Conservation (phyloP, 1,284 basidiomycete genomes). For the Ganoderma lucidum region DNA sequence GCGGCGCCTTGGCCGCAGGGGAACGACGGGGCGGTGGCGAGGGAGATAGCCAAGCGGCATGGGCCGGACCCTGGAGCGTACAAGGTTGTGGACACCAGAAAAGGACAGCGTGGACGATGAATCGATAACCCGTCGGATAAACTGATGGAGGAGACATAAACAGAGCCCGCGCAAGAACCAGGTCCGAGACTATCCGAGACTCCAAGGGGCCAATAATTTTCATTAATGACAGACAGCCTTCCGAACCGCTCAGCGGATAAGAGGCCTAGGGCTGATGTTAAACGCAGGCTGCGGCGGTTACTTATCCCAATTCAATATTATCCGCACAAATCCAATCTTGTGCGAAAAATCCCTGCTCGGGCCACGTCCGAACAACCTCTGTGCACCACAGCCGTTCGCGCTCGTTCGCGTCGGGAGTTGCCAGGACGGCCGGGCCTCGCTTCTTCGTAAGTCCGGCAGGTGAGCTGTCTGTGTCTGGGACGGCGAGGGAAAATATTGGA, state of each 20-base stretch:
- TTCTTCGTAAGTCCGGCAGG: not conserved
- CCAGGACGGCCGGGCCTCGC: slow-evolving; percentile 12
- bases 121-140: not conserved
- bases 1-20: not conserved
- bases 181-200: not conserved
- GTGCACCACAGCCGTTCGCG: not conserved
- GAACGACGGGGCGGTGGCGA: not conserved
- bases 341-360: not conserved
- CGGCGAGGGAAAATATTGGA: slow-evolving; percentile 9
- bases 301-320: not conserved
- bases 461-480: slow-evolving; percentile 1
- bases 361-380: slow-evolving; percentile 5
- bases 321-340: not conserved
- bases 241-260: not conserved
- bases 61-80: slow-evolving; percentile 6
- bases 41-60: not conserved
- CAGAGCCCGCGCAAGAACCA: slow-evolving; percentile 2
- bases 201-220: slow-evolving; percentile 1
- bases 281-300: slow-evolving; percentile 1
- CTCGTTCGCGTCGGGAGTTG: slow-evolving; percentile 16
- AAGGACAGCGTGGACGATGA: not conserved
- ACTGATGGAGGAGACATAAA: not conserved
- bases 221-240: not conserved
- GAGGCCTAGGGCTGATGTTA: not conserved
- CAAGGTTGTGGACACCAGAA: not conserved